These are phyloP conservation scores for Eimeria tenella DNA, from an alignment of 169 alveolate genomes.

Conservation along the genomic window DNA sequence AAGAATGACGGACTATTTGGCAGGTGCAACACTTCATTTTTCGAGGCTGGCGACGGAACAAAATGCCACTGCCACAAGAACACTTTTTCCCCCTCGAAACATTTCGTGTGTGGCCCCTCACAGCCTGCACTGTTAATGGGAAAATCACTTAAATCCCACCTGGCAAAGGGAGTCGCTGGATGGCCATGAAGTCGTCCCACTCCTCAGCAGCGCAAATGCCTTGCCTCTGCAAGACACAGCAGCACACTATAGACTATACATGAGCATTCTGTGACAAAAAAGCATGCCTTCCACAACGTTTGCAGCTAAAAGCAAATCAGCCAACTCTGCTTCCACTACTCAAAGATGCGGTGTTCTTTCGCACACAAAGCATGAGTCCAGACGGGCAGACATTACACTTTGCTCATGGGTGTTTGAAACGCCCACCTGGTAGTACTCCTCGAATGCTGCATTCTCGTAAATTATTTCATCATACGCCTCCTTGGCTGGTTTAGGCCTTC, in stretches of 20 bases:
- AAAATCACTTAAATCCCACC: background rate
- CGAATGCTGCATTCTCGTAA: conserved; percentile 76
- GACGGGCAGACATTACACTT: too few relatives aligned
- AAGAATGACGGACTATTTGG: too few relatives aligned
- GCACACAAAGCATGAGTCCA: background rate
- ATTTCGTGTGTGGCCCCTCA: too few relatives aligned
- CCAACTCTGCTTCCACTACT: too few relatives aligned
- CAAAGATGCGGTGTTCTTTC: too few relatives aligned
- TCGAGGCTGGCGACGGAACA: too few relatives aligned
- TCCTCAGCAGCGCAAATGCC: conserved; percentile 64
- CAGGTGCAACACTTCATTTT: too few relatives aligned
- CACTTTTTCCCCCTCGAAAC: too few relatives aligned
- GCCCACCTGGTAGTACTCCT: conserved; percentile 69
- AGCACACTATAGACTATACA: background rate
- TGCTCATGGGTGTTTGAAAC: background rate
- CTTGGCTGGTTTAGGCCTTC: background rate
- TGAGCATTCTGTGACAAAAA: background rate
- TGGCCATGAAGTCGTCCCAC: conserved; percentile 75
- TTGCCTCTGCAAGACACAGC: conserved; percentile 63
- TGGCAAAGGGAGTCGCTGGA: conserved; percentile 56
- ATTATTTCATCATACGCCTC: conserved; percentile 35
- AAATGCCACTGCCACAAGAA: too few relatives aligned
- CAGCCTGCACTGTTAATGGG: too few relatives aligned
- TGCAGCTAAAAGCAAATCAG: too few relatives aligned
- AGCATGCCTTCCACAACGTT: too few relatives aligned